Evolutionary conservation across 805 yeast species (phyloP).

Genomic region (Ogataea chonburiensis): DNA sequence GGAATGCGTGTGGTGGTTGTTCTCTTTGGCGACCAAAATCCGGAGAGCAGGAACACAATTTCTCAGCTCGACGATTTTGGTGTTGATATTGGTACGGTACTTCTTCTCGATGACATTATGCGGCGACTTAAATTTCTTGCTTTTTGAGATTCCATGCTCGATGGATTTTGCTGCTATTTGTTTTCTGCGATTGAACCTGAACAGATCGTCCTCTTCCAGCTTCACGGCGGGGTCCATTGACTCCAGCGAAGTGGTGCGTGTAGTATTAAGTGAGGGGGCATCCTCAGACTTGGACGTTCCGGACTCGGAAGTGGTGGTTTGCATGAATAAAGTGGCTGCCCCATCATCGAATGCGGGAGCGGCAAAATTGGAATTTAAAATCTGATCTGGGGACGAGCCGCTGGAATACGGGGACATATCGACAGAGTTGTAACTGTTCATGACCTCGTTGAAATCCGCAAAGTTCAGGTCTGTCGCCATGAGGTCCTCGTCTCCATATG

Average conservation of each 20-base stretch:
- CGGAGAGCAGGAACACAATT: constrained; percentile 80
- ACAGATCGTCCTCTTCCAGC: constrained; percentile 6
- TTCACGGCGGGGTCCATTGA: constrained; percentile 3
- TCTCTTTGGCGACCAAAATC: constrained; percentile 38
- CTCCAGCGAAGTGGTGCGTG: constrained; percentile 15
- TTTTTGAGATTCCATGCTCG: constrained; percentile 8
- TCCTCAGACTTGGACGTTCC: constrained; percentile 22
- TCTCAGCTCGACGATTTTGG: constrained; percentile 67
- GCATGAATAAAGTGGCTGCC: constrained; percentile 11
- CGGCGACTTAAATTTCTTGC: constrained; percentile 56
- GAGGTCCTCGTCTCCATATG: constrained; percentile 13
- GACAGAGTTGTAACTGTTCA: constrained; percentile 31
- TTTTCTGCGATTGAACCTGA: constrained; percentile 5
- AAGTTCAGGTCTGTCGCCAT: constrained; percentile 31
- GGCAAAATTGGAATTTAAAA: constrained; percentile 24
- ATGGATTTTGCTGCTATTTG: constrained; percentile 1
- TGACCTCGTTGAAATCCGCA: constrained; percentile 33
- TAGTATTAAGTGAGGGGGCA: constrained; percentile 15
- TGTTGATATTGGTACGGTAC: constrained; percentile 76
- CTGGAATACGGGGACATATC: constrained; percentile 36
- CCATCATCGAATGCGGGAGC: constrained; percentile 4
- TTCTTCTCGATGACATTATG: constrained; percentile 84
- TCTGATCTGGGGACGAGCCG: constrained; percentile 39
- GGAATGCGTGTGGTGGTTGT: constrained; percentile 35
- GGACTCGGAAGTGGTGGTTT: constrained; percentile 30